Percentiles rank a stretch among this genome's conserved stretches.
phyloP scores from a whole-genome alignment of 164 flowering plant species.

The Berberis thunbergii region DNA sequence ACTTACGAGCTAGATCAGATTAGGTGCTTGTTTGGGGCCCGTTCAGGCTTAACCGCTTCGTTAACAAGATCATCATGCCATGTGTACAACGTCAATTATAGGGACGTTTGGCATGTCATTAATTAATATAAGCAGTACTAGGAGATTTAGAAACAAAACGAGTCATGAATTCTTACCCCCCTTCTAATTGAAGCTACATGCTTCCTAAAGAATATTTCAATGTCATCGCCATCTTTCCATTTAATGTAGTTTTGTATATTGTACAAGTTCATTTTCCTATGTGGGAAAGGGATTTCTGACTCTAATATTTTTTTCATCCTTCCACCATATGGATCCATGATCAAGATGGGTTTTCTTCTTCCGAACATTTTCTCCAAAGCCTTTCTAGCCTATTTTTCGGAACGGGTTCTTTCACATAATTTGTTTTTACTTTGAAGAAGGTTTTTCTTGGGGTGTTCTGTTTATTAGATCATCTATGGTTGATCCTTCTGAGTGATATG shows the following conservation, averaged over 20 bases:
- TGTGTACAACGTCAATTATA: too few species aligned
- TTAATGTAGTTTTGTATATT: conserved; percentile 10
- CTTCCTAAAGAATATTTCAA: conserved; percentile 1
- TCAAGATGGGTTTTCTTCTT: conserved; percentile 6
- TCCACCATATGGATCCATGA: conserved; percentile 16
- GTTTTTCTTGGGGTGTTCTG: not conserved
- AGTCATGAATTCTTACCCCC: conserved; percentile 9
- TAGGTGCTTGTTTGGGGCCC: too few species aligned
- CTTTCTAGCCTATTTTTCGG: conserved; percentile 7
- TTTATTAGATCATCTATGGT: not conserved
- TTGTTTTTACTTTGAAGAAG: conserved; percentile 8
- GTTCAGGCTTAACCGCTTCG: too few species aligned
- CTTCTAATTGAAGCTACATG: conserved; percentile 17
- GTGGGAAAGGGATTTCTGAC: conserved; percentile 16
- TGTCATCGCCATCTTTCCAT: conserved; percentile 7
- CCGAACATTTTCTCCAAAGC: conserved; percentile 8
- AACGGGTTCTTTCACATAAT: conserved; percentile 10
- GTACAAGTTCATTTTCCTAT: conserved; percentile 12
- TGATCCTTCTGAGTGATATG: not conserved
- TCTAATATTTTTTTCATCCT: conserved; percentile 18
- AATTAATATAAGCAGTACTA: conserved; percentile 10
- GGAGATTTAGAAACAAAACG: conserved; percentile 14
- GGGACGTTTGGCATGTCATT: not conserved
- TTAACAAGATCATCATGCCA: too few species aligned
- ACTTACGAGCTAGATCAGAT: too few species aligned